These are phyloP conservation scores for Metschnikowia borealis DNA, from an alignment of 805 yeast genomes.

Conservation along the genomic window DNA sequence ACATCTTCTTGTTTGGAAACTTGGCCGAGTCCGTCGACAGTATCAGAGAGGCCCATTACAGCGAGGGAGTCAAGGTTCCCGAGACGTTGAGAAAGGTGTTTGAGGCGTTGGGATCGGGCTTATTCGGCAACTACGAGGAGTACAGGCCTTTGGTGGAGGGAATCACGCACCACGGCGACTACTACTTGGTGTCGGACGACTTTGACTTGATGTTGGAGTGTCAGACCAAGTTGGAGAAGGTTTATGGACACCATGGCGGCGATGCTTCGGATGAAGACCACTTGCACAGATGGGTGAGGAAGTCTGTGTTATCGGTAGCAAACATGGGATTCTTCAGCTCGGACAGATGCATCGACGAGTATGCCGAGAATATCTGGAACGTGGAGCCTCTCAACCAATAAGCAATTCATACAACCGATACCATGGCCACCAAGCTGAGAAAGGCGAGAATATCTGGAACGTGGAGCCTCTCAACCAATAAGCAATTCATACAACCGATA, in stretches of 20 bases:
- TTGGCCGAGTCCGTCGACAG: constrained; percentile 87
- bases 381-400: constrained; percentile 58
- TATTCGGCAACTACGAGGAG: constrained; percentile 67
- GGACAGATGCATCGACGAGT: constrained; percentile 88
- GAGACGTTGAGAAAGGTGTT: constrained; percentile 60
- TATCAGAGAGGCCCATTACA: constrained; percentile 69
- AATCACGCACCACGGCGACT: constrained; percentile 71
- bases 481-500: background rate
- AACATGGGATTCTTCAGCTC: constrained; percentile 91
- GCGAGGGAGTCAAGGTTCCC: constrained; percentile 57
- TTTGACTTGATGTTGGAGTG: constrained; percentile 84
- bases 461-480: constrained; percentile 58
- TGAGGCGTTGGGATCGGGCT: constrained; percentile 59
- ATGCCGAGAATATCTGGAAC: constrained; percentile 91
- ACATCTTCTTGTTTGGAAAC: constrained; percentile 88
- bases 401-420: background rate
- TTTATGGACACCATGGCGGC: constrained; percentile 48
- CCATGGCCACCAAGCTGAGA: no score
- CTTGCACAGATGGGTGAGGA: constrained; percentile 67
- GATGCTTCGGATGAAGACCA: constrained; percentile 46
- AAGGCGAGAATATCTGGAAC: constrained; percentile 76
- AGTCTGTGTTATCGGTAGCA: constrained; percentile 75
- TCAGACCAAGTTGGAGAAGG: constrained; percentile 70
- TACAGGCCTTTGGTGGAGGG: constrained; percentile 66
- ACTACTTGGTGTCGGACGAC: constrained; percentile 84